Evolutionary conservation across 2,329 filamentous ascomycete species (phyloP).

Genomic region (Pestalotiopsis sp.): DNA sequence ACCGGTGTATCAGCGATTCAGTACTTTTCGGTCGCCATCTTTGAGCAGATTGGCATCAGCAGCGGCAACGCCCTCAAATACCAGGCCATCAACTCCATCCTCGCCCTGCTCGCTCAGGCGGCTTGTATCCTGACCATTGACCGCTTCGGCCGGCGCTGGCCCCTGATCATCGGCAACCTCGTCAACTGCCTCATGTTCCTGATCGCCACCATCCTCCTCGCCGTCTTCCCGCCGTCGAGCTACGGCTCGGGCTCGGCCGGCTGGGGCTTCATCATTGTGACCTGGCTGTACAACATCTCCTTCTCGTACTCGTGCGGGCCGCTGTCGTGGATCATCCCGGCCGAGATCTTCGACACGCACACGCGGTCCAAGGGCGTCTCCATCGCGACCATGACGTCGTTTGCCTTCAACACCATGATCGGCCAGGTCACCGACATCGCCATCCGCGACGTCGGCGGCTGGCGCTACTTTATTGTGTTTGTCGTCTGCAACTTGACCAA

Average conservation of each 20-base stretch:
- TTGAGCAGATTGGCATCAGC: slow-evolving; percentile 69
- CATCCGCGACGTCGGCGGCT: slow-evolving; percentile 53
- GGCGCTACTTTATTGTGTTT: slow-evolving; percentile 63
- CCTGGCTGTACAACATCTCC: slow-evolving; percentile 81
- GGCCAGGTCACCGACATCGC: slow-evolving; percentile 41
- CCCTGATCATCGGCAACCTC: slow-evolving; percentile 73
- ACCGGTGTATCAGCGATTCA: slow-evolving; percentile 77
- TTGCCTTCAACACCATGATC: slow-evolving; percentile 70
- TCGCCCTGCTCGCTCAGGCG: slow-evolving; percentile 71
- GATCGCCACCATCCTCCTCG: slow-evolving; percentile 60
- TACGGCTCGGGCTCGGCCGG: slow-evolving; percentile 54
- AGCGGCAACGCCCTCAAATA: slow-evolving; percentile 70
- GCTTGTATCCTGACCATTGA: slow-evolving; percentile 72
- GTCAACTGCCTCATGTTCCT: slow-evolving; percentile 75
- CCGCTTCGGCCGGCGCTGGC: slow-evolving; percentile 70
- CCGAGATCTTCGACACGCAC: slow-evolving; percentile 78
- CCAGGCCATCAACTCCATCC: slow-evolving; percentile 74
- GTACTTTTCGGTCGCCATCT: slow-evolving; percentile 73
- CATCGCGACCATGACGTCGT: slow-evolving; percentile 73
- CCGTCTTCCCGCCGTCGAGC: slow-evolving; percentile 61
- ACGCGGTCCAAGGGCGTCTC: slow-evolving; percentile 76
- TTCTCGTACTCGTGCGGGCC: slow-evolving; percentile 75
- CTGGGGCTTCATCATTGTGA: slow-evolving; percentile 77
- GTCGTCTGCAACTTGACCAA: slow-evolving; percentile 63
- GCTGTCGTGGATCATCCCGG: slow-evolving; percentile 61